phyloP scores from a whole-genome alignment of 1,284 basidiomycete genomes.

The Austroboletus rostrupii region DNA sequence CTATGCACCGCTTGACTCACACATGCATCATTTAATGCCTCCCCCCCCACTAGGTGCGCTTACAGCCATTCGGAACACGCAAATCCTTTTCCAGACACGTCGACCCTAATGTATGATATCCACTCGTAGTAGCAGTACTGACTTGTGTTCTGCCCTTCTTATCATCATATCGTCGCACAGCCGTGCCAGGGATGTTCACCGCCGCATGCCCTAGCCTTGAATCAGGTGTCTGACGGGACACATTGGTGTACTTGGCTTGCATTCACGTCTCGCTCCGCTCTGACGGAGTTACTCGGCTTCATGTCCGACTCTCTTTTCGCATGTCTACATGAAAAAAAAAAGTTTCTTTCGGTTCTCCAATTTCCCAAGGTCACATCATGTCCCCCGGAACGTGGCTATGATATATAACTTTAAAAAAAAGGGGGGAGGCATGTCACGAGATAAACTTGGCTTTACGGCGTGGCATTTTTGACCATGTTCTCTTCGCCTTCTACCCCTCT shows the following conservation, averaged over 20 bases:
- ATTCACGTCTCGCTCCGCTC: neutral
- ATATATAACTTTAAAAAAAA: neutral
- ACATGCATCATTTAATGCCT: constrained; percentile 3
- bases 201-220: neutral
- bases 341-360: neutral
- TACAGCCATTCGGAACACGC: neutral
- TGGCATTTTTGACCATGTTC: neutral
- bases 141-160: neutral
- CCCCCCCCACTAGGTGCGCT: constrained; percentile 3
- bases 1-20: constrained; percentile 2
- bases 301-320: neutral
- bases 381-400: neutral
- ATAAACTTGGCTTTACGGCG: neutral
- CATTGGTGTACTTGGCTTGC: neutral
- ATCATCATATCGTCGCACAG: neutral
- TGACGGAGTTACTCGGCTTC: constrained; percentile 3
- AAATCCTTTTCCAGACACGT: neutral
- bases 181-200: neutral
- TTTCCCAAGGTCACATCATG: no score
- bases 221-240: neutral
- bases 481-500: neutral
- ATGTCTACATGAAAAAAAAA: neutral
- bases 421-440: no score
- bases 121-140: neutral
- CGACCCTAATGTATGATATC: neutral